Percentiles rank a stretch among this genome's conserved stretches.
Evolutionary conservation across 2,329 filamentous ascomycete species (phyloP).

Genomic region (Dendryphion nanum): DNA sequence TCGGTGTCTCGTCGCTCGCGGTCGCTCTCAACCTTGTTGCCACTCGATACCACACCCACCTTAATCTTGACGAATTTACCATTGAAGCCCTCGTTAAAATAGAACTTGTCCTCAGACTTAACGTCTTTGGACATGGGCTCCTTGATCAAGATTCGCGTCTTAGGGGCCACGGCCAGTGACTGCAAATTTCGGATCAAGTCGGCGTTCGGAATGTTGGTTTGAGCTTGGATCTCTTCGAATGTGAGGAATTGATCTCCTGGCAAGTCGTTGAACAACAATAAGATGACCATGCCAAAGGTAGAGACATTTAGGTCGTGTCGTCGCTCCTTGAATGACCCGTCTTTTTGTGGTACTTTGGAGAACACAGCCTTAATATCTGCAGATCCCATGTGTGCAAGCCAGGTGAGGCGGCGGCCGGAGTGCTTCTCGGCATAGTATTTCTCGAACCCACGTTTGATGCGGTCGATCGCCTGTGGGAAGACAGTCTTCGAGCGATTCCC

Average conservation of each 20-base stretch:
- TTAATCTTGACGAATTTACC: slow-evolving; percentile 87
- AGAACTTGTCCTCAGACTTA: slow-evolving; percentile 74
- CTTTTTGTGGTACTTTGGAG: slow-evolving; percentile 69
- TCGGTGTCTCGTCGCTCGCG: slow-evolving; percentile 68
- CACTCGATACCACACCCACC: slow-evolving; percentile 75
- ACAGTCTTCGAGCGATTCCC: slow-evolving; percentile 56
- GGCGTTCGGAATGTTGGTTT: slow-evolving; percentile 71
- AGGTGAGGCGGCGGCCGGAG: slow-evolving; percentile 83
- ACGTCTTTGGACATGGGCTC: slow-evolving; percentile 76
- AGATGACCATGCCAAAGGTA: slow-evolving; percentile 87
- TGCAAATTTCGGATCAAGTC: slow-evolving; percentile 79
- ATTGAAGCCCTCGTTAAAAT: slow-evolving; percentile 77
- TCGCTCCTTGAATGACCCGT: slow-evolving; percentile 62
- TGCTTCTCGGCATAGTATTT: slow-evolving; percentile 85
- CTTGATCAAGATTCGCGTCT: slow-evolving; percentile 78
- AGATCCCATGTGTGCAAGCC: slow-evolving; percentile 74
- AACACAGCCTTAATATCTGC: slow-evolving; percentile 84
- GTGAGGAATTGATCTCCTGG: slow-evolving; percentile 50
- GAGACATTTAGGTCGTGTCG: slow-evolving; percentile 89
- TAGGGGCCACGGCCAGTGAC: slow-evolving; percentile 77
- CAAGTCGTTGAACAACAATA: slow-evolving; percentile 86
- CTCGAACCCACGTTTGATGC: slow-evolving; percentile 80
- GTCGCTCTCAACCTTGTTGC: slow-evolving; percentile 80
- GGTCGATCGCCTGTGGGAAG: slow-evolving; percentile 72
- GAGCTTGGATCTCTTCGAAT: slow-evolving; percentile 77